Percentiles rank a stretch among this genome's conserved stretches.
These are phyloP conservation scores for Trichophyton simii DNA, from an alignment of 2,329 filamentous ascomycete species.

Conservation along the genomic window DNA sequence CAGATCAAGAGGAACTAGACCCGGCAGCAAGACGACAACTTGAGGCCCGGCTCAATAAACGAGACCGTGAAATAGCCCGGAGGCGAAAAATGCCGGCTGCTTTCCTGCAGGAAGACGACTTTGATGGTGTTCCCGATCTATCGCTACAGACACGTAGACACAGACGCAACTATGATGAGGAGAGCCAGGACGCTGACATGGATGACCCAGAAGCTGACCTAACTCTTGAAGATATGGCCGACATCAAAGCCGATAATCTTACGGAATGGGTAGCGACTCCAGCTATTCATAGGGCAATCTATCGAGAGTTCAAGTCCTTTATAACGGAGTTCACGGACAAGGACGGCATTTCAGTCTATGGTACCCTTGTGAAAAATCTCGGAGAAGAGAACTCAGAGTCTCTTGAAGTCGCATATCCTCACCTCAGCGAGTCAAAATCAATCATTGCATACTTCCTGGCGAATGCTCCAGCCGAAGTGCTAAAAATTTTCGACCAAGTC, in stretches of 20 bases:
- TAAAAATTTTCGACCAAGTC: slow-evolving; percentile 92
- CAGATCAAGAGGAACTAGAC: slow-evolving; percentile 51
- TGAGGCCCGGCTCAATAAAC: slow-evolving; percentile 48
- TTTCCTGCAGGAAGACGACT: slow-evolving; percentile 61
- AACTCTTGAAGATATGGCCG: slow-evolving; percentile 76
- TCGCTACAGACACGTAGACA: slow-evolving; percentile 73
- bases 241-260: slow-evolving; percentile 84
- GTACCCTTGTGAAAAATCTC: slow-evolving; percentile 84
- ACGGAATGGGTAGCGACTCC: slow-evolving; percentile 92
- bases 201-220: slow-evolving; percentile 95
- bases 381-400: slow-evolving; percentile 95
- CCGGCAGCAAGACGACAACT: slow-evolving; percentile 46
- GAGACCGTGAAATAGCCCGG: slow-evolving; percentile 49
- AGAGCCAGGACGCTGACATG: slow-evolving; percentile 78
- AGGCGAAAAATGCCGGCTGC: slow-evolving; percentile 49
- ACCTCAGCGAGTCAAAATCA: slow-evolving; percentile 79
- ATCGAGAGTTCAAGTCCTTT: slow-evolving; percentile 94
- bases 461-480: slow-evolving; percentile 86
- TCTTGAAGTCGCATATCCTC: slow-evolving; percentile 89
- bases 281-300: slow-evolving; percentile 82
- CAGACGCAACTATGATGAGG: slow-evolving; percentile 86
- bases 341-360: slow-evolving; percentile 82
- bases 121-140: slow-evolving; percentile 72
- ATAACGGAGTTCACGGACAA: slow-evolving; percentile 91
- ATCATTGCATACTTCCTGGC: slow-evolving; percentile 91